phyloP scores from a whole-genome alignment of 2,329 filamentous ascomycete genomes.

The Cordyceps tenuipes region DNA sequence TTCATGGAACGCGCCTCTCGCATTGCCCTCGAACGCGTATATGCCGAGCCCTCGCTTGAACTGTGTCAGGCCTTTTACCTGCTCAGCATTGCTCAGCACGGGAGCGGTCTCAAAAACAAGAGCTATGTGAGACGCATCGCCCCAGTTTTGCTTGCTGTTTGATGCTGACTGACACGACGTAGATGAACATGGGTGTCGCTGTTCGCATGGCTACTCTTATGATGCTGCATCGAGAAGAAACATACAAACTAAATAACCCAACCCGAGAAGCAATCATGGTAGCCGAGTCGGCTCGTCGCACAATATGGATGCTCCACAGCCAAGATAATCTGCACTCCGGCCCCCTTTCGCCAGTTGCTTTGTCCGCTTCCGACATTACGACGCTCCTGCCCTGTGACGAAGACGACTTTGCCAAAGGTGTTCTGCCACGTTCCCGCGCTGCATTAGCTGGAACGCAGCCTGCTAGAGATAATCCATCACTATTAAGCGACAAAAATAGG shows the following conservation, averaged over 20 bases:
- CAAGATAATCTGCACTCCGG: slow-evolving; percentile 50
- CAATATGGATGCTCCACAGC: slow-evolving; percentile 51
- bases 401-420: slow-evolving; percentile 40
- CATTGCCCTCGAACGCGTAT: slow-evolving; percentile 42
- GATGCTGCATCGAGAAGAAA: slow-evolving; percentile 48
- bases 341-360: slow-evolving; percentile 40
- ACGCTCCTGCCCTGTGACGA: slow-evolving; percentile 46
- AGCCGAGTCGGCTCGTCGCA: slow-evolving; percentile 48
- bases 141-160: background rate
- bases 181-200: slow-evolving; percentile 50
- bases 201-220: slow-evolving; percentile 48
- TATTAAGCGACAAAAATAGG: slow-evolving; percentile 34
- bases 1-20: slow-evolving; percentile 44
- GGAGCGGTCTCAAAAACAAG: slow-evolving; percentile 42
- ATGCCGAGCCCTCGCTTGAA: slow-evolving; percentile 44
- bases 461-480: slow-evolving; percentile 35
- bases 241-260: slow-evolving; percentile 36
- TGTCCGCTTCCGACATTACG: slow-evolving; percentile 46
- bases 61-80: slow-evolving; percentile 51
- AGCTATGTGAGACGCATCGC: slow-evolving; percentile 38
- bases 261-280: slow-evolving; percentile 37
- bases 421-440: slow-evolving; percentile 40
- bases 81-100: slow-evolving; percentile 50
- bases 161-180: slow-evolving; percentile 2
- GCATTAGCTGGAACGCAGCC: slow-evolving; percentile 46